Conservation (phyloP, 2,329 filamentous ascomycete species). For the Leptographium lundbergii region DNA sequence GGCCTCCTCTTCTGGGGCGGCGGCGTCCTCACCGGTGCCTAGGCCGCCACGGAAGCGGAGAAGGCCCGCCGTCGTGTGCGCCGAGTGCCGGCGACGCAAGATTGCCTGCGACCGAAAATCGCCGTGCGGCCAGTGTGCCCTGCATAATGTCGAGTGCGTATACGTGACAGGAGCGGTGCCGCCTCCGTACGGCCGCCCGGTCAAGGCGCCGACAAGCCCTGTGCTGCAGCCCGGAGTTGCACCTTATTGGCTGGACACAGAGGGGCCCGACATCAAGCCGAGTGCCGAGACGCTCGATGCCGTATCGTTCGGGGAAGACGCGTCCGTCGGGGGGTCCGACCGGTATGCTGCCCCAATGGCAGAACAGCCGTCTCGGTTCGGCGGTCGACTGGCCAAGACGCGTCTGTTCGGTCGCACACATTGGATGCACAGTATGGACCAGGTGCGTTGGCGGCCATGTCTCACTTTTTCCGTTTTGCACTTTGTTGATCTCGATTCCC, state of each 20-base stretch:
- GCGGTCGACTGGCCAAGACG: conserved; percentile 12
- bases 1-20: neutral
- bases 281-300: neutral
- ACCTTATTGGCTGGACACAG: neutral
- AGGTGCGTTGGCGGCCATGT: neutral
- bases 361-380: conserved; percentile 5
- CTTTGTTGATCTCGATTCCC: no score
- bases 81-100: conserved; percentile 45
- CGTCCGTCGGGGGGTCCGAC: neutral
- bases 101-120: conserved; percentile 45
- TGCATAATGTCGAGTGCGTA: conserved; percentile 38
- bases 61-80: conserved; percentile 35
- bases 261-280: neutral
- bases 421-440: conserved; percentile 13
- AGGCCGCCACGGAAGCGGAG: conserved; percentile 10
- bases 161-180: conserved; percentile 25
- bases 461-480: no score
- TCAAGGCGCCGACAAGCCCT: neutral
- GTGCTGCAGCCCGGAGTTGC: neutral
- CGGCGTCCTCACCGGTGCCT: neutral
- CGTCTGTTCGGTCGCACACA: conserved; percentile 12
- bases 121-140: conserved; percentile 47
- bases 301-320: conserved; percentile 1
- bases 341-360: neutral
- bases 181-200: conserved; percentile 11